Conservation (phyloP, 805 yeast genomes). For the Jamesozyma hellenica region DNA sequence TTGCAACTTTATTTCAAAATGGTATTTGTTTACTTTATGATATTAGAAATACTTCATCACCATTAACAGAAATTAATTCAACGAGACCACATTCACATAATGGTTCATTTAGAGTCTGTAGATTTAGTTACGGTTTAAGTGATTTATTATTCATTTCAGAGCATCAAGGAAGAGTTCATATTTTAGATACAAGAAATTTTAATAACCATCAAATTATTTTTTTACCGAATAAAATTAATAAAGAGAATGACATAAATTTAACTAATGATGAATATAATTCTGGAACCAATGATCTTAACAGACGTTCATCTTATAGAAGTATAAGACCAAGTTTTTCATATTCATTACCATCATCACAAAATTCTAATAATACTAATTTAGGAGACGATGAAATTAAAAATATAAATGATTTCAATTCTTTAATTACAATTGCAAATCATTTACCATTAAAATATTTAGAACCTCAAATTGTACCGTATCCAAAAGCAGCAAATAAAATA, state of each 20-base stretch:
- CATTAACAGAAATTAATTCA: constrained; percentile 46
- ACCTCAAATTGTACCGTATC: constrained; percentile 26
- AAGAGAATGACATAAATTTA: neutral
- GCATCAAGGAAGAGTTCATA: constrained; percentile 79
- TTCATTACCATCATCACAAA: neutral
- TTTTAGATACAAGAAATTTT: constrained; percentile 67
- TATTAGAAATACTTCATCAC: constrained; percentile 46
- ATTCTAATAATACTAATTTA: neutral
- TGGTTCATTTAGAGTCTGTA: constrained; percentile 62
- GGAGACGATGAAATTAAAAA: neutral
- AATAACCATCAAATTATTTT: constrained; percentile 67
- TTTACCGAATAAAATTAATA: constrained; percentile 37
- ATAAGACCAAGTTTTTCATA: neutral
- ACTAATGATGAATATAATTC: neutral
- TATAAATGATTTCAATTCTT: constrained; percentile 14
- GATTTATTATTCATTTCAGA: constrained; percentile 72
- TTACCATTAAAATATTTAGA: constrained; percentile 22
- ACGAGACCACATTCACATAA: constrained; percentile 44
- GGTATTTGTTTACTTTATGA: constrained; percentile 75
- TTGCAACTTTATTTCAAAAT: constrained; percentile 78
- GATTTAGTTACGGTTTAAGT: constrained; percentile 56
- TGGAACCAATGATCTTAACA: neutral
- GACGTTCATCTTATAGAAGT: neutral
- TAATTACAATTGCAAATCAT: constrained; percentile 21
- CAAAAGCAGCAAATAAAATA: constrained; percentile 12